A percentile compares a stretch with the other conserved stretches of the same genome.
Conservation (phyloP, 805 yeast genomes). For the Sugiyamaella boreocaroliniensis region DNA sequence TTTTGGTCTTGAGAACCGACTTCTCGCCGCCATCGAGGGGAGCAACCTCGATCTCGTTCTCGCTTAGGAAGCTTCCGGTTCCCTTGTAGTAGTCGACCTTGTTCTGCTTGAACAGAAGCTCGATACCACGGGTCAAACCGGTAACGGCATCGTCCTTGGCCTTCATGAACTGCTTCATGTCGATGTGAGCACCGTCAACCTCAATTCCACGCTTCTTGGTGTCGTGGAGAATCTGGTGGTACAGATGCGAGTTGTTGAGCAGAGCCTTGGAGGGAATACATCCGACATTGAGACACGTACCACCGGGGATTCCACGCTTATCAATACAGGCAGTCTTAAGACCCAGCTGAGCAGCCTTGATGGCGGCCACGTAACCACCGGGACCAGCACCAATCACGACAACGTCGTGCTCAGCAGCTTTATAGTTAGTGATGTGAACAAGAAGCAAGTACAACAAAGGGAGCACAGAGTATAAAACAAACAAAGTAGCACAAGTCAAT, state of each 20-base stretch:
- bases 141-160: constrained; percentile 88
- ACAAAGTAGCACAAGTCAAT: neutral
- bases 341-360: constrained; percentile 96
- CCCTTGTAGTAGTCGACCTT: constrained; percentile 94
- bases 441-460: neutral
- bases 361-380: constrained; percentile 99
- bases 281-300: constrained; percentile 97
- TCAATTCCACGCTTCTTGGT: constrained; percentile 86
- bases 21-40: constrained; percentile 83
- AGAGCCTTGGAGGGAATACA: constrained; percentile 98
- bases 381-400: constrained; percentile 99
- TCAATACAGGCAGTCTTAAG: constrained; percentile 93
- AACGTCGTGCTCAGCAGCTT: constrained; percentile 63
- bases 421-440: neutral
- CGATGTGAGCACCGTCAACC: constrained; percentile 62
- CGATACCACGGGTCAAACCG: constrained; percentile 90
- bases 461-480: neutral
- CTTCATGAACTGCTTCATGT: constrained; percentile 73
- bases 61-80: constrained; percentile 78
- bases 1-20: constrained; percentile 67
- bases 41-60: constrained; percentile 66
- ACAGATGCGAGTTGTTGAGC: constrained; percentile 88
- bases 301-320: constrained; percentile 93
- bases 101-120: constrained; percentile 90
- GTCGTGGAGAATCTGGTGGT: constrained; percentile 83